Evolutionary conservation across 2,329 filamentous ascomycete genomes (phyloP).

Genomic region (Botryotinia calthae): DNA sequence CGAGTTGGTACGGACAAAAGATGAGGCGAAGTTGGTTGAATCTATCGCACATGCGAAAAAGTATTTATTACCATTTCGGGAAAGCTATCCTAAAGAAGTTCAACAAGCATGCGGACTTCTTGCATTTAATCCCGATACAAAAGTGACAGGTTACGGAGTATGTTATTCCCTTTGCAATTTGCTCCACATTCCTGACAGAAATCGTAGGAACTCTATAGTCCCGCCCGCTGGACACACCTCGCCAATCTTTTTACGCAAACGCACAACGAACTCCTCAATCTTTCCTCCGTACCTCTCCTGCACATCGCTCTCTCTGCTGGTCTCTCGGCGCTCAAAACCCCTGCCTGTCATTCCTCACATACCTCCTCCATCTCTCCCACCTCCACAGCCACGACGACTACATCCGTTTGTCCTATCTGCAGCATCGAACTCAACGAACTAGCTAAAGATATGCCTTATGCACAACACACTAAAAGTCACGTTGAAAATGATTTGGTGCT

Average conservation of each 20-base stretch:
- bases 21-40: slow-evolving; percentile 65
- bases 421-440: slow-evolving; percentile 92
- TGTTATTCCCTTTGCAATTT: background rate
- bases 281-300: slow-evolving; percentile 79
- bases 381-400: slow-evolving; percentile 41
- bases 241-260: slow-evolving; percentile 79
- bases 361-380: slow-evolving; percentile 34
- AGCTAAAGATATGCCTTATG: slow-evolving; percentile 85
- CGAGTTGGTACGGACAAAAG: slow-evolving; percentile 73
- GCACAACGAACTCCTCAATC: slow-evolving; percentile 79
- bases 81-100: slow-evolving; percentile 67
- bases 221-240: slow-evolving; percentile 70
- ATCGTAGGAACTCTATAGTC: slow-evolving; percentile 66
- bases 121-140: slow-evolving; percentile 63
- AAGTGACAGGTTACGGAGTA: slow-evolving; percentile 54
- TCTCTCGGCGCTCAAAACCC: slow-evolving; percentile 92
- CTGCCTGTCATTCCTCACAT: slow-evolving; percentile 72
- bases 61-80: slow-evolving; percentile 68
- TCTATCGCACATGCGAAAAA: slow-evolving; percentile 81
- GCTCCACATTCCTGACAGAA: background rate
- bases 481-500: slow-evolving; percentile 85
- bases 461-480: slow-evolving; percentile 90
- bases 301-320: slow-evolving; percentile 89
- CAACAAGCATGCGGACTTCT: slow-evolving; percentile 75
- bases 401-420: slow-evolving; percentile 90